Evolutionary conservation across 352 stramenopile genomes (phyloP), one percentile per base, ranked within the genome.

Genomic region (Pythium angustatum): DNA sequence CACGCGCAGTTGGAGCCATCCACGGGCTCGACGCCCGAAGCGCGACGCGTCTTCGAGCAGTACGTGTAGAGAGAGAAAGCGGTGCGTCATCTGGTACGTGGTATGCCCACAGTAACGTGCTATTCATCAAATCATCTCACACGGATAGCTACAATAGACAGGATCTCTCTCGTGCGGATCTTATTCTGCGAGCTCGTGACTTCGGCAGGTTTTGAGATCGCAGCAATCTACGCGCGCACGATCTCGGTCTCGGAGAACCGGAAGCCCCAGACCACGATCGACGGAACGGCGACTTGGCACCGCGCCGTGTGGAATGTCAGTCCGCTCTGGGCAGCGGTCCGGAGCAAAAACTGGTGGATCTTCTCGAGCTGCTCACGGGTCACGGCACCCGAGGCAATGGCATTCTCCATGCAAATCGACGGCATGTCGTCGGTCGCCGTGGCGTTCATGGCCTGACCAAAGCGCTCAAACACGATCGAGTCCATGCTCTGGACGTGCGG

Each of bases 221-320:
- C n/a, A n/a, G n/a, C n/a, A n/a, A n/a, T n/a, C n/a, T n/a, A n/a
- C 11, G n/a, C 51, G 14, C 22, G 52, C n/a, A 60, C 52, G 12
- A 60, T 40, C 27, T 53, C 45, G 24, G 33, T 53, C 24, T 33
- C 45, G 5, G 45, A 53, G 45, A 53, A 53, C 9, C 45, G 24
- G n/a, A 53, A 53, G 45, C 41, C 45, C 45, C 45, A 53, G 6
- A 53, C n/a, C 5, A 24, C 45, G 45, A 53, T 60, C 36, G 22
- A 60, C 26, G 22, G 10, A 11, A 60, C 52, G 40, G 8, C 52
- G 38, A 34, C 33, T 8, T 31, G 5, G 27, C 45, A 53, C 27
- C 38, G 11, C 34, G 3, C 36, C 2, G 52, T n/a, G 26, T 34
- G 21, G 34, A 59, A 59, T 4, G 26, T 21, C 4, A 59, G 38